Base-by-base conservation (phyloP, 257 asterid genomes). In the Fraxinus anomala region DNA sequence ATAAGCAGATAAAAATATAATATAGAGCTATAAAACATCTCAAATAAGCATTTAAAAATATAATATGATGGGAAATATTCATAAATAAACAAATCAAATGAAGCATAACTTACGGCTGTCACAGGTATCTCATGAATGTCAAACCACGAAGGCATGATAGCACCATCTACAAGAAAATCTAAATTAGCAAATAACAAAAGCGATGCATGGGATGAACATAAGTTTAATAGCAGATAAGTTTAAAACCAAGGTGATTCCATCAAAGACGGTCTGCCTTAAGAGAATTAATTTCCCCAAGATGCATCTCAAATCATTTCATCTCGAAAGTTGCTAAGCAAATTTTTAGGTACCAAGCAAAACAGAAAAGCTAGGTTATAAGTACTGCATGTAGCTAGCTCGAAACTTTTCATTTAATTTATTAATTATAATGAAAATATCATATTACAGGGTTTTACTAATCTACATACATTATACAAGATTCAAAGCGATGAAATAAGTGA, bases 111-210 rank as follows among this genome's bases (percentile, higher is more conserved):
- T 89, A 95, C 98, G 23, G 94, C 88, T 56, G 98, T 85, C 79
- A 95, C 89, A 21, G 99, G 99, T 85, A 95, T 86, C 87, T 95
- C 97, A 56, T 80, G 97, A 84, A 95, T 84, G 87, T 95, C 99
- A 84, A 95, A 93, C 99, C 98, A 93, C 0, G 99, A 93, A n/a
- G 97, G 97, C 98, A 93, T 96, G 79, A 90, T 94, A 76, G 91
- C 87, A 80, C 99, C 99, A 87, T 91, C 99, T 95, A 76, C 78
- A 86, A 70, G 66, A 83, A 49, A 77, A 36, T 49, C 49, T 23
- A 73, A 81, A 40, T 66, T 26, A 73, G 13, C 77, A 79, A 34
- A 67, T 19, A 73, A 30, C 37, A 72, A 59, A 79, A 79, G 19
- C 47, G 36, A 39, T 24, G 66, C 76, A 73, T 36, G 9, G n/a